These are phyloP conservation scores for Cystobasidiaceae sp. DNA, from an alignment of 1,284 basidiomycete species.

Conservation along the genomic window DNA sequence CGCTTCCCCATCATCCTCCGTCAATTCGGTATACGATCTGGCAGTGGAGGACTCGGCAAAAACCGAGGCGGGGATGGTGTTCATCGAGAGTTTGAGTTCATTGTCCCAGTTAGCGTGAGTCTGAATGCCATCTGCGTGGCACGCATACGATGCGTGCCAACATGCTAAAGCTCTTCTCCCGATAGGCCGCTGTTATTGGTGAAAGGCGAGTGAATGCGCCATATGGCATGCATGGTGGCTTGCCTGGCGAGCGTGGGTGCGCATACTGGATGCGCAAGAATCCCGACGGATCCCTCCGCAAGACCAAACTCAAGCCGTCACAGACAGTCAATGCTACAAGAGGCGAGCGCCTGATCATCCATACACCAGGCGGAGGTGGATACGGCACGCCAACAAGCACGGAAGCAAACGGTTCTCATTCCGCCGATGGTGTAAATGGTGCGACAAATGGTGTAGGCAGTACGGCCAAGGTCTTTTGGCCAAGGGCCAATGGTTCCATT, in stretches of 20 bases:
- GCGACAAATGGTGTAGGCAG: neutral
- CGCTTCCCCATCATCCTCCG: constrained; percentile 48
- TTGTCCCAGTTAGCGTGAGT: constrained; percentile 43
- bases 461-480: constrained; percentile 8
- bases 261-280: constrained; percentile 46
- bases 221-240: constrained; percentile 84
- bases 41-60: constrained; percentile 44
- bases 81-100: constrained; percentile 46
- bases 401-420: neutral
- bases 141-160: constrained; percentile 30
- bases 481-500: constrained; percentile 10
- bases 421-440: neutral
- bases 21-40: constrained; percentile 45
- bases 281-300: constrained; percentile 36
- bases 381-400: constrained; percentile 58
- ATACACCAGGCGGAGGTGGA: constrained; percentile 89
- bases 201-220: constrained; percentile 83
- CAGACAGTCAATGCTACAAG: constrained; percentile 79
- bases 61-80: constrained; percentile 46
- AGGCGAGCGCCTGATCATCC: constrained; percentile 70
- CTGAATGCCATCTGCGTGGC: constrained; percentile 20
- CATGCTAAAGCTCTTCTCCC: neutral
- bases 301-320: constrained; percentile 36
- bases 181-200: constrained; percentile 34
- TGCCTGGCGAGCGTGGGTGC: constrained; percentile 62